Base-by-base conservation (phyloP, 441 rosid genomes). In the Flueggea neowawraea region DNA sequence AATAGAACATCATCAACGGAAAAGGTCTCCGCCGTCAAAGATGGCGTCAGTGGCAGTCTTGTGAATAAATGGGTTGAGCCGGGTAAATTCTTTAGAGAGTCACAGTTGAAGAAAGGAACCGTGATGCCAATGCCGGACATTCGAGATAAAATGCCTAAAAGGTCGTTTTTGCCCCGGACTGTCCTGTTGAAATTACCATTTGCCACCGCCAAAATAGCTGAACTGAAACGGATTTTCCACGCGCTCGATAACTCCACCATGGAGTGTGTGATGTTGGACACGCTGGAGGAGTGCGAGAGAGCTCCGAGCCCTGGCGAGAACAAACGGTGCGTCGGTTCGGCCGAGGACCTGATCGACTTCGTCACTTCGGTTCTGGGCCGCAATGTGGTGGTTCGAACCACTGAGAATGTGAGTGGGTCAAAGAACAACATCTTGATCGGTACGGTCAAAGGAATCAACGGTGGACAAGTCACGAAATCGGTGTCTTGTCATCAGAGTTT, bases 401-500 rank as follows among this genome's bases (percentile, higher is more conserved):
- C 98, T 6, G 93, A 84, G 32, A 90, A 75, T 41, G 79, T 82
- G 0, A 74, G 73, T 0, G 98, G 99, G 53, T 85, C 97, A 22
- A 86, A 80, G 69, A 52, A 70, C 58, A 62, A 82, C 12, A 81
- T 95, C 28, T 13, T 81, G 90, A 67, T 95, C 32, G 99, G 99
- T 3, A 58, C 76, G 32, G 77, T 95, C 60, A 81, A 67, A 32
- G 83, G 91, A 12, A 82, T 95, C 84, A 81, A 89, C 80, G 91
- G 95, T n/a, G 98, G 99, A 0, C 72, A 69, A 57, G 70, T 84
- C 32, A 89, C 98, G n/a, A 84, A 80, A 64, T 85, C 99, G 0
- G 97, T 95, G 0, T 95, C 99, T 1, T 95, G 99, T 53, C 99
- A 95, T 56, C 99, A 95, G 82, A 89, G 90, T 49, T 44, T 95